These are phyloP conservation scores for Cladosporium sp. DNA, from an alignment of 2,329 filamentous ascomycete species.

Conservation along the genomic window DNA sequence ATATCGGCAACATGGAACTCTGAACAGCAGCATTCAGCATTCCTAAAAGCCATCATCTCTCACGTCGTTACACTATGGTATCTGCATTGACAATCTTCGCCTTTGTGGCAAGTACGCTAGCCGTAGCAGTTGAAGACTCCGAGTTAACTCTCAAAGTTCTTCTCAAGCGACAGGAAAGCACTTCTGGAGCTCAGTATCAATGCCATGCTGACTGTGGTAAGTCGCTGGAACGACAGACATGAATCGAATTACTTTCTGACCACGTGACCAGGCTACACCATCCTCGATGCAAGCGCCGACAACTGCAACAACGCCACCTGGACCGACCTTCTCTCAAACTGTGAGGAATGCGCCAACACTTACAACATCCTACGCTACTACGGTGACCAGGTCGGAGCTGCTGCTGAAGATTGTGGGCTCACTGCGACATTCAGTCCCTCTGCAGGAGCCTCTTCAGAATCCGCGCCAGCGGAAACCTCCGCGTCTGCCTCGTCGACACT, in stretches of 20 bases:
- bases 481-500: not conserved
- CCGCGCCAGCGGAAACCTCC: not conserved
- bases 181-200: constrained; percentile 33
- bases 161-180: constrained; percentile 29
- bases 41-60: not conserved
- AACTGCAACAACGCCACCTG: constrained; percentile 37
- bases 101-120: not conserved
- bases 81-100: constrained; percentile 2
- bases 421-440: constrained; percentile 3
- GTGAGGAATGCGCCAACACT: constrained; percentile 47
- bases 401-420: constrained; percentile 44
- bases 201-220: constrained; percentile 42
- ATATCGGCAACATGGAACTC: not conserved
- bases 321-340: constrained; percentile 33
- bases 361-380: constrained; percentile 52
- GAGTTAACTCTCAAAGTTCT: constrained; percentile 8
- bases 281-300: constrained; percentile 29
- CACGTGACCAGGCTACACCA: constrained; percentile 32
- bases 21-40: not conserved
- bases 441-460: not conserved
- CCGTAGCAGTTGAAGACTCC: constrained; percentile 9
- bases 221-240: not conserved
- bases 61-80: not conserved
- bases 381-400: constrained; percentile 41
- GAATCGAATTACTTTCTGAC: not conserved